Base-by-base conservation (phyloP, 768 basidiomycete species). In the Panellus pusillus region DNA sequence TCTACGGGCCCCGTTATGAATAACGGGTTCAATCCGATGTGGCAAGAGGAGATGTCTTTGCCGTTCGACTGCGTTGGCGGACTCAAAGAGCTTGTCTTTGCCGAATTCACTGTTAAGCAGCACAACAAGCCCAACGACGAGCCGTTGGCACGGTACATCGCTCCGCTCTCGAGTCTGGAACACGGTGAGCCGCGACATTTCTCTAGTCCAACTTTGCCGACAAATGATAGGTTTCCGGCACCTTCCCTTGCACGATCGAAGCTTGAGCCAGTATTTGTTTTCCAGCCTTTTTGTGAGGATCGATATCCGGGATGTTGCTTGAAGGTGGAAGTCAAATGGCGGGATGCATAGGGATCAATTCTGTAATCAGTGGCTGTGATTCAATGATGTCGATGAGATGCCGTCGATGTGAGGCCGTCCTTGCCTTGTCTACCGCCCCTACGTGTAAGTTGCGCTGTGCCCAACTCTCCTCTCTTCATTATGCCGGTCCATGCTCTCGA, bases 11-110 rank as follows among this genome's bases (percentile, higher is more conserved):
- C 78, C 2, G 86, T 95, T 53, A 87, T 86, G 69, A 87, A 90
- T 66, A 96, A 95, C 63, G 92, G 96, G 3, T 95, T 97, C 74
- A 97, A 97, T 68, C 96, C 96, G 0, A 74, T 84, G 5, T 98
- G 94, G 91, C 81, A 93, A 58, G 83, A 93, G 61, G 69, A 71
- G 38, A 70, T 94, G 37, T 70, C 75, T 20, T 70, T 95, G 12
- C 83, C 87, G 9, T 94, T 95, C 63, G 84, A 86, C 41, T 87
- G 87, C 64, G 78, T 88, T n/a, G 82, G 87, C 0, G 72, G 74
- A 47, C 91, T 95, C 87, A 75, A 75, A 61, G 93, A 95, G 51
- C 76, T 98, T 37, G 80, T 91, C 19, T 99, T 98, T 66, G 81
- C 98, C 46, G 75, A 83, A 55, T 88, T 98, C 62, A 79, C 82